phyloP scores from a whole-genome alignment of 208 protist genomes.

The Acanthamoeba healyi region DNA sequence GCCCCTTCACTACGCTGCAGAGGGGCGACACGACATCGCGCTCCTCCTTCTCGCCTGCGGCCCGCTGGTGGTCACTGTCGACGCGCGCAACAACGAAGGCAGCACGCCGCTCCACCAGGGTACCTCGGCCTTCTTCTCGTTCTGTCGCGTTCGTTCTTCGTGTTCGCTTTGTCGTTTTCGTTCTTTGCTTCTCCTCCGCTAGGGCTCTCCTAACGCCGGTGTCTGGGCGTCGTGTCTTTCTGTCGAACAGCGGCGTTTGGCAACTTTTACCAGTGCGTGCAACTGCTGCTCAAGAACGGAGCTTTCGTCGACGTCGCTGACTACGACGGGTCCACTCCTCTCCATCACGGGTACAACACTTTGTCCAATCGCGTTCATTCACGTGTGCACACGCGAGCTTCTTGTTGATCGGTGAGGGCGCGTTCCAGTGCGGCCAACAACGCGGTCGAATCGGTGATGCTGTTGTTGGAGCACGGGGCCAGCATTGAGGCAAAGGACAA shows the following conservation, averaged over 20 bases:
- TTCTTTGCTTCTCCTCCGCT: too few species aligned
- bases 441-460: neutral
- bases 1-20: constrained; percentile 32
- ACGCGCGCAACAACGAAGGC: constrained; percentile 34
- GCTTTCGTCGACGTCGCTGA: neutral
- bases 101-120: constrained; percentile 20
- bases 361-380: too few species aligned
- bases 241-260: neutral
- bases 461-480: constrained; percentile 6
- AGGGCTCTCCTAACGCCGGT: too few species aligned
- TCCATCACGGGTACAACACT: constrained; percentile 19
- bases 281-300: neutral
- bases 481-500: neutral
- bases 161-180: neutral
- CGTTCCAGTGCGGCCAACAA: constrained; percentile 41
- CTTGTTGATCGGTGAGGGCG: too few species aligned
- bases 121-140: too few species aligned
- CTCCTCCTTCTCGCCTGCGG: constrained; percentile 15
- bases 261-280: constrained; percentile 24
- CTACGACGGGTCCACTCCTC: neutral
- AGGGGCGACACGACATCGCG: neutral
- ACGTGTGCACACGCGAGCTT: neutral
- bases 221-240: neutral
- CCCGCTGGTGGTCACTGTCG: neutral
- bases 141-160: constrained; percentile 1